A percentile compares a stretch with the other conserved stretches of the same genome.
Evolutionary conservation across 1,139 yeast genomes (phyloP).

Genomic region (Yamadazyma friedrichii): DNA sequence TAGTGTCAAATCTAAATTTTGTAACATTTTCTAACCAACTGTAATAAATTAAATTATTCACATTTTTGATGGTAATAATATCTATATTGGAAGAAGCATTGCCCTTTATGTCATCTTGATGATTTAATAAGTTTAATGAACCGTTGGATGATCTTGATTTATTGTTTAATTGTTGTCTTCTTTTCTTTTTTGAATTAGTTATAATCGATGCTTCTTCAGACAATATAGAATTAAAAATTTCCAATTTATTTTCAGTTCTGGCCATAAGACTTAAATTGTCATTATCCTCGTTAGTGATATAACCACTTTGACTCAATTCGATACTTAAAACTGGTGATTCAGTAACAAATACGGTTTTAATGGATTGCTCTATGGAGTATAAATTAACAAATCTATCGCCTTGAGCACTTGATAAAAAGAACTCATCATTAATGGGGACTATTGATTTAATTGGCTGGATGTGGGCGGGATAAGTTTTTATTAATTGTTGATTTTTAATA

Average conservation of each 20-base stretch:
- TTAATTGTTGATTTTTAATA: constrained; percentile 31
- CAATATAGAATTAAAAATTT: constrained; percentile 60
- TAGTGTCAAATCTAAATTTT: constrained; percentile 59
- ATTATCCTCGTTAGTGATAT: constrained; percentile 11
- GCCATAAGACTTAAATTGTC: constrained; percentile 49
- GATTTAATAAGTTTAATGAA: constrained; percentile 43
- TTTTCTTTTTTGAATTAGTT: constrained; percentile 31
- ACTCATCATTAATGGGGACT: constrained; percentile 38
- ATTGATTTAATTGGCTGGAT: constrained; percentile 60
- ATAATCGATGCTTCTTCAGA: constrained; percentile 19
- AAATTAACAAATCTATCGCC: constrained; percentile 80
- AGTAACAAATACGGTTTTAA: constrained; percentile 60
- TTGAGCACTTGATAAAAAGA: constrained; percentile 65
- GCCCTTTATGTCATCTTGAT: constrained; percentile 34
- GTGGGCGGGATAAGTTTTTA: constrained; percentile 68
- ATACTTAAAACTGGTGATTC: constrained; percentile 55
- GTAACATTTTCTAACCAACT: constrained; percentile 76
- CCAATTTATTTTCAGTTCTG: constrained; percentile 62
- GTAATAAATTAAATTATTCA: constrained; percentile 41
- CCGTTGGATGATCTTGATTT: constrained; percentile 52
- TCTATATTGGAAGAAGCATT: constrained; percentile 35
- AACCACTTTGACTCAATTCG: constrained; percentile 28
- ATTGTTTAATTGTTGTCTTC: constrained; percentile 30
- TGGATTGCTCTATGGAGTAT: constrained; percentile 49
- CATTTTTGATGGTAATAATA: constrained; percentile 40